These are phyloP conservation scores for Suillus americanus DNA, from an alignment of 768 basidiomycete genomes.

Conservation along the genomic window DNA sequence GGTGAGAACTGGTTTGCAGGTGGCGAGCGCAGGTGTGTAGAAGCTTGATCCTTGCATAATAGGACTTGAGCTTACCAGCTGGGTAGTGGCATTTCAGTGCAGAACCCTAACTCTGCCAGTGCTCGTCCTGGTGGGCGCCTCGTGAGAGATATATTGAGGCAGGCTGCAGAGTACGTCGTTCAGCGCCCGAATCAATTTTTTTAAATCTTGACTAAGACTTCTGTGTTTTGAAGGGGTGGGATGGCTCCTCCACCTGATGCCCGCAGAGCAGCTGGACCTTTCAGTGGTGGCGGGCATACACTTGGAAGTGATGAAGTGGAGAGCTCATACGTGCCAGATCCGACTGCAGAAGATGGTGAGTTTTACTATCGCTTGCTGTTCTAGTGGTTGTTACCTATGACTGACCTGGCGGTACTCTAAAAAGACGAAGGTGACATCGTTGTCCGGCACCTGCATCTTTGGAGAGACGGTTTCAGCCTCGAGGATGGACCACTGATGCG, in stretches of 20 bases:
- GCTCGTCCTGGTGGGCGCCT: constrained; percentile 53
- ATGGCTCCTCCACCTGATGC: constrained; percentile 24
- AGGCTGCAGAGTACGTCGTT: constrained; percentile 72
- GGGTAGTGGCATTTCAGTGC: constrained; percentile 79
- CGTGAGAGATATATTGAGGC: constrained; percentile 71
- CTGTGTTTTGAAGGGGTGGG: neutral
- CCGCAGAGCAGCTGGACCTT: constrained; percentile 28
- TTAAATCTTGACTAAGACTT: neutral
- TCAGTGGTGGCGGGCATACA: constrained; percentile 75
- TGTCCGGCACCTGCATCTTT: constrained; percentile 81
- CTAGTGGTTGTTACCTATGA: neutral
- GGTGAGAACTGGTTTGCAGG: constrained; percentile 85
- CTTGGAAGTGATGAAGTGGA: constrained; percentile 91
- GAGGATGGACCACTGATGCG: constrained; percentile 84
- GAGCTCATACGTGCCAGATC: constrained; percentile 75
- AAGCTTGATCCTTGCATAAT: neutral
- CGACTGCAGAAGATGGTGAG: constrained; percentile 41
- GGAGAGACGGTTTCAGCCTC: constrained; percentile 90
- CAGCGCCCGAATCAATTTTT: neutral
- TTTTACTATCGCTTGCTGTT: neutral
- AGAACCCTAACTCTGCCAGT: constrained; percentile 66
- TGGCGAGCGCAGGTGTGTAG: constrained; percentile 82
- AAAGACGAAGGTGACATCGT: constrained; percentile 51
- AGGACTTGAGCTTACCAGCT: neutral
- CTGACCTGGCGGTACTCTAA: neutral